These are phyloP conservation scores for Pichia exigua DNA, from an alignment of 805 yeast species.

Conservation along the genomic window DNA sequence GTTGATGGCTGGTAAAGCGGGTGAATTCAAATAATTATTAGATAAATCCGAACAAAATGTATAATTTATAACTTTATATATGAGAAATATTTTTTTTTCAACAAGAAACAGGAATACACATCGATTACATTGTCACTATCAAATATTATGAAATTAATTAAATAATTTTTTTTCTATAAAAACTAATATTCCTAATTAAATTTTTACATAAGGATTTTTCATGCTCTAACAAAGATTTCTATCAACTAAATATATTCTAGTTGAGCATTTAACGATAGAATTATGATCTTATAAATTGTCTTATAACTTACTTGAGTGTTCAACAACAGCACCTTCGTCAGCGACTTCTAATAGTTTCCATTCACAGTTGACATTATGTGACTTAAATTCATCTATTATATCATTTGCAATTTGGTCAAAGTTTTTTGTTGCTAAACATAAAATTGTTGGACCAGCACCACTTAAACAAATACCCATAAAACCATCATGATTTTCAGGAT, in stretches of 20 bases:
- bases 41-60: not conserved
- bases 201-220: not conserved
- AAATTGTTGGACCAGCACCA: constrained; percentile 97
- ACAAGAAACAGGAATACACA: not conserved
- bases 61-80: not conserved
- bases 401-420: constrained; percentile 76
- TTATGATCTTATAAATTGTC: not conserved
- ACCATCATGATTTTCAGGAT: constrained; percentile 78
- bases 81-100: not conserved
- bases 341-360: constrained; percentile 88
- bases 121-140: not conserved
- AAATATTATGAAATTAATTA: too few species aligned
- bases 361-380: constrained; percentile 58
- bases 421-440: constrained; percentile 86
- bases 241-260: constrained; percentile 2
- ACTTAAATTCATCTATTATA: constrained; percentile 60
- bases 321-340: constrained; percentile 72
- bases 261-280: not conserved
- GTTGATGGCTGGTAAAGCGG: constrained; percentile 94
- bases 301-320: constrained; percentile 25
- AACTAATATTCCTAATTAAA: constrained; percentile 10
- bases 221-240: not conserved
- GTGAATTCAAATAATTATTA: constrained; percentile 60
- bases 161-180: constrained; percentile 4
- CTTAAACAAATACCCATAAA: constrained; percentile 89